Evolutionary conservation across 257 asterid genomes (phyloP).

Genomic region (Phtheirospermum japonicum): DNA sequence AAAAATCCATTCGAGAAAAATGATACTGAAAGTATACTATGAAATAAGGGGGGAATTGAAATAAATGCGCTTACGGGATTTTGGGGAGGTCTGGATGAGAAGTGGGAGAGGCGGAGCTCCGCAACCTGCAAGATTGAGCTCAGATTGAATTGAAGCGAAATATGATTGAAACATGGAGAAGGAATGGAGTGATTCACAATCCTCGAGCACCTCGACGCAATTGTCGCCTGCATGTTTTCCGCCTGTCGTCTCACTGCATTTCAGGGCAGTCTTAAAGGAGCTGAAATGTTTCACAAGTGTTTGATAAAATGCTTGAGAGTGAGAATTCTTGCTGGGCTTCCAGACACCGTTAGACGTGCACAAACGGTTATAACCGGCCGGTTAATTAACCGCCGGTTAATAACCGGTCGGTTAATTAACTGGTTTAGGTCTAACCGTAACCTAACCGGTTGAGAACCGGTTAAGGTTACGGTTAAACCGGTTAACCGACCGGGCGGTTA

Average conservation of each 20-base stretch:
- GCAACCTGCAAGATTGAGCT: no score
- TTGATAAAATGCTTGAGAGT: conserved; percentile 34
- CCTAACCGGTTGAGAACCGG: no score
- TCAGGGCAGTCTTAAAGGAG: conserved; percentile 14
- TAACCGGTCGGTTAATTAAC: no score
- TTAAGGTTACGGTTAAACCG: no score
- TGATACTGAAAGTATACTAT: no score
- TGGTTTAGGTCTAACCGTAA: no score
- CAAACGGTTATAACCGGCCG: no score
- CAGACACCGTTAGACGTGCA: no score
- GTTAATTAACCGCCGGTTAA: no score
- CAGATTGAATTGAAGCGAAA: conserved; percentile 26
- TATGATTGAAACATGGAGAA: conserved; percentile 26
- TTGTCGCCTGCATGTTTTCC: conserved; percentile 39
- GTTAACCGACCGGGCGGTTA: no score
- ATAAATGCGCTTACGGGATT: conserved; percentile 38
- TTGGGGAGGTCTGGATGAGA: conserved; percentile 50
- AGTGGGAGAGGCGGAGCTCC: conserved; percentile 54
- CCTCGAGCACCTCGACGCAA: conserved; percentile 47
- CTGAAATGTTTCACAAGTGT: conserved; percentile 23
- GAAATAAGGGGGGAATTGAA: neutral
- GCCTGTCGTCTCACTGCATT: conserved; percentile 30
- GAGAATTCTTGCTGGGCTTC: no score
- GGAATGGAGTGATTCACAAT: conserved; percentile 35
- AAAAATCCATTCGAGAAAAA: no score